Base-by-base conservation (phyloP, 495 filamentous ascomycete genomes). In the Annulohypoxylon nitens region DNA sequence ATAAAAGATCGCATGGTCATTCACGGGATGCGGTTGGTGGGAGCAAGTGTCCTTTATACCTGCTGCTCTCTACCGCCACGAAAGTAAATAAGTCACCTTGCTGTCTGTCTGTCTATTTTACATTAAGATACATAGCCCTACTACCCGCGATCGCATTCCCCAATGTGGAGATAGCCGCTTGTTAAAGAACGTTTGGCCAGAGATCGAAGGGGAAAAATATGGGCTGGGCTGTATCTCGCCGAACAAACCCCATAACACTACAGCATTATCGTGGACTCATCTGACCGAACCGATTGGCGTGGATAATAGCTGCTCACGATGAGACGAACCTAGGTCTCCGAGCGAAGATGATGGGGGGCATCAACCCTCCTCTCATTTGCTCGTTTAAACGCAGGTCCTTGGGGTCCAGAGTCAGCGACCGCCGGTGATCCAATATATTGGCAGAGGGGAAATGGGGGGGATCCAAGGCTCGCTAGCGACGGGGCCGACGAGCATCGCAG, bases 221-320 rank as follows among this genome's bases (percentile, higher is more conserved):
- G 67, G 62, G 61, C 43, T 70, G 43, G 43, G 55, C 20, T 33
- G 58, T 71, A 71, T 65, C 73, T 71, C 73, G 45, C 68, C 73
- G 63, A 71, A 48, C 45, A 64, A 67, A 67, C 23, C 54, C 55
- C 62, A 58, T 67, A 68, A 54, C 53, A 47, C 39, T 16, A 54
- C 45, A 61, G 50, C 26, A 67, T 25, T 53, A 30, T 67, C 58
- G 25, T 64, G 59, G 64, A 61, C 73, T 73, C 60, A 69, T 57
- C 14, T 73, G 65, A 65, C 60, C 69, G 16, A 60, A 51, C 68
- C 71, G 73, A 75, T 75, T 75, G 73, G 73, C 64, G 55, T 75
- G 73, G 73, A 64, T 75, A 75, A 75, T 75, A 71, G 18, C 60
- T 71, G 18, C 57, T 63, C 68, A 54, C 67, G 51, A 66, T 43